Percentiles rank a stretch among this genome's conserved stretches.
Evolutionary conservation across 257 asterid species (phyloP).

Genomic region (Solanum rostratum): DNA sequence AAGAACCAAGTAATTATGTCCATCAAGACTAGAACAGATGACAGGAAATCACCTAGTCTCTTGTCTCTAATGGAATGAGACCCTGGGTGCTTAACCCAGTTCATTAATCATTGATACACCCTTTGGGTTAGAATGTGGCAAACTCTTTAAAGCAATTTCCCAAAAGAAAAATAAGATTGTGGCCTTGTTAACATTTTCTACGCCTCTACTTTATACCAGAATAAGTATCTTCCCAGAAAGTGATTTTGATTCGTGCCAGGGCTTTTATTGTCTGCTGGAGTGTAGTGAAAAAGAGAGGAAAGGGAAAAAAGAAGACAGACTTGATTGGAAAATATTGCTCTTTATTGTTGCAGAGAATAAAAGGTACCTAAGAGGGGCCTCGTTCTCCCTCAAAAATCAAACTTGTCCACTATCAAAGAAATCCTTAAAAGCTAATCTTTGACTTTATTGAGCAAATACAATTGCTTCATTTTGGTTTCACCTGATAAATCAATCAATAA

Average conservation of each 20-base stretch:
- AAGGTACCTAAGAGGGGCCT: neutral
- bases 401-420: neutral
- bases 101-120: neutral
- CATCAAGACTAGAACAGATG: neutral
- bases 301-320: neutral
- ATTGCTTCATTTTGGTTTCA: neutral
- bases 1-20: neutral
- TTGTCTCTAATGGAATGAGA: neutral
- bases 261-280: neutral
- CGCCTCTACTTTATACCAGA: constrained; percentile 9
- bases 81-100: neutral
- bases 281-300: neutral
- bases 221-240: constrained; percentile 6
- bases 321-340: neutral
- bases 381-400: neutral
- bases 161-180: neutral
- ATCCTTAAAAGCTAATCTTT: neutral
- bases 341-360: neutral
- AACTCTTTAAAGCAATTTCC: neutral
- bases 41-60: neutral
- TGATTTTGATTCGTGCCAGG: constrained; percentile 1
- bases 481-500: neutral
- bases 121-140: neutral
- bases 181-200: neutral
- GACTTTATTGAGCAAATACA: neutral